phyloP scores from a whole-genome alignment of 805 yeast species.

The Monosporozyma siamensis region DNA sequence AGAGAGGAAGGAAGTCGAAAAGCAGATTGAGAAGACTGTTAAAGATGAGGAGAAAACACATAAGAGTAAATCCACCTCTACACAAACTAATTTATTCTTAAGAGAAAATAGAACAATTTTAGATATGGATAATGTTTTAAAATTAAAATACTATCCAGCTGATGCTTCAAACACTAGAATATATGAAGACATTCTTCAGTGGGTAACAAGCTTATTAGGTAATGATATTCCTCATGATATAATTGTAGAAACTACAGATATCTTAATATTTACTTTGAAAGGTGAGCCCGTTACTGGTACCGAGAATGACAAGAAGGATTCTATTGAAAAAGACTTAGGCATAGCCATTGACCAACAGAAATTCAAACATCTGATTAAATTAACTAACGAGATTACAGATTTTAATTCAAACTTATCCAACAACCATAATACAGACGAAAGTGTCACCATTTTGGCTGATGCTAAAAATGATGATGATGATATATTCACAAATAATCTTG shows the following conservation, averaged over 20 bases:
- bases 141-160: conserved; percentile 54
- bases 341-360: conserved; percentile 26
- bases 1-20: conserved; percentile 17
- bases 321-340: conserved; percentile 40
- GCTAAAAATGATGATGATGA: conserved; percentile 38
- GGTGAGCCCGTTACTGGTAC: neutral
- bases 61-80: neutral
- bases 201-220: conserved; percentile 49
- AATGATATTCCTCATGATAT: conserved; percentile 70
- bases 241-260: conserved; percentile 34
- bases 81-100: neutral
- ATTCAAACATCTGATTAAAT: conserved; percentile 37
- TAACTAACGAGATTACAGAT: conserved; percentile 45
- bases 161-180: conserved; percentile 40
- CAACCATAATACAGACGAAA: conserved; percentile 28
- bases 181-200: conserved; percentile 49
- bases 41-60: neutral
- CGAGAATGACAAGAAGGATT: conserved; percentile 35
- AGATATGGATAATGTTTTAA: conserved; percentile 35
- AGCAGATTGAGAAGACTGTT: conserved; percentile 8
- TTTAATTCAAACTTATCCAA: conserved; percentile 22
- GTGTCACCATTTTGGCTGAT: conserved; percentile 37
- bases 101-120: conserved; percentile 23
- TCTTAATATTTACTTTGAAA: conserved; percentile 16
- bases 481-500: conserved; percentile 12